A percentile compares a stretch with the other conserved stretches of the same genome.
phyloP scores from a whole-genome alignment of 495 filamentous ascomycete species.

The Penicillium soppii region DNA sequence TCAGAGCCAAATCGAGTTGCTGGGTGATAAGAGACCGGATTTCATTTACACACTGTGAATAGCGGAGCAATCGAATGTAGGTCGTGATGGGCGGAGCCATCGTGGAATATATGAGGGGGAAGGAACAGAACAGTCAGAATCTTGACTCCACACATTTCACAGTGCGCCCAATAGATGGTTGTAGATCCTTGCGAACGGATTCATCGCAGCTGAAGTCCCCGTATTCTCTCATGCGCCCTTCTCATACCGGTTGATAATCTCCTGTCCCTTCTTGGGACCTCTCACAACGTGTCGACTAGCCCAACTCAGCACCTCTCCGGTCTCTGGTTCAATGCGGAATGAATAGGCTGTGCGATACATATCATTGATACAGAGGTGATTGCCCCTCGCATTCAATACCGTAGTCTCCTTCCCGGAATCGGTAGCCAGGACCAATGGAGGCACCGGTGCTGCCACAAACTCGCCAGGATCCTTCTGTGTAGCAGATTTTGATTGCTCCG shows the following conservation, averaged over 20 bases:
- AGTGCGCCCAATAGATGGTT: not conserved
- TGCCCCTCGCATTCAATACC: constrained; percentile 38
- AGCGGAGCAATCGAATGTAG: not conserved
- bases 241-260: constrained; percentile 44
- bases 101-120: not conserved
- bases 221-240: constrained; percentile 19
- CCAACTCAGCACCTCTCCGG: constrained; percentile 44
- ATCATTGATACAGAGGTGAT: constrained; percentile 50
- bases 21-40: constrained; percentile 73
- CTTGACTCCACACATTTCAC: not conserved
- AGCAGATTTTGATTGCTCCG: not conserved
- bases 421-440: constrained; percentile 13
- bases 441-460: constrained; percentile 29
- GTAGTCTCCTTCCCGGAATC: constrained; percentile 16
- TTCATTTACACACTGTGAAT: constrained; percentile 71
- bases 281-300: constrained; percentile 47
- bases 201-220: not conserved
- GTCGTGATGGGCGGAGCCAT: not conserved
- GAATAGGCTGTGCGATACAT: constrained; percentile 51
- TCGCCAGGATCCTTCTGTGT: constrained; percentile 1
- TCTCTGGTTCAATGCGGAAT: constrained; percentile 36
- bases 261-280: constrained; percentile 49
- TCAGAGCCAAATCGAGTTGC: constrained; percentile 27
- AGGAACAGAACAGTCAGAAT: too few species aligned
- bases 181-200: not conserved